Base-by-base conservation (phyloP, 305 asterid genomes). In the Fraxinus velutina region DNA sequence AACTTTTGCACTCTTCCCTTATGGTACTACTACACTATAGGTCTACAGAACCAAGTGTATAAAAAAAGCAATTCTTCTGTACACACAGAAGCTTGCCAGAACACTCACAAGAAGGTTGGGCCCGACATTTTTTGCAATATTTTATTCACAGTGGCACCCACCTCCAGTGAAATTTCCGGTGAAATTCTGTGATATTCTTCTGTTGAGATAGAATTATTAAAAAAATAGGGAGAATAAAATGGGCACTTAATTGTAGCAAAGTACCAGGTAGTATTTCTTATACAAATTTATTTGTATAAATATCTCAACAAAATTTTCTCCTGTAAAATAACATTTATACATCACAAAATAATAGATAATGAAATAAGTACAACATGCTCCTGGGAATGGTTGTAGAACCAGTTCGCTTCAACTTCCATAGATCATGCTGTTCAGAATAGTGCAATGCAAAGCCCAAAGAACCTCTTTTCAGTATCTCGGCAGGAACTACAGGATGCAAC, bases 281-380 rank as follows among this genome's bases (percentile, higher is more conserved):
- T 32, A 66, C 33, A 75, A 75, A 81, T 79, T 87, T 83, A 81
- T 79, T 15, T 4, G 85, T 42, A 76, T 52, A 47, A 71, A 80
- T 66, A 55, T 39, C 78, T 82, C 39, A 86, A 66, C 92, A 89
- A 89, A 92, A 88, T 78, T 90, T 87, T 68, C 79, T 80, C 83
- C 85, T 77, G 84, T 70, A 74, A 84, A 84, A 84, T 75, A 73
- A 83, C 87, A 89, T 86, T 89, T 92, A 83, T 88, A 92, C 94
- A 88, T 86, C 80, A 85, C 82, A 60, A 76, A 85, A 73, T 76
- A 84, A 82, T 60, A 21, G 72, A 83, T 22, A 82, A 83, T 77
- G 0, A 29, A 85, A 77, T 75, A 86, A 80, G 89, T 88, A 92
- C 92, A 92, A 89, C 90, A 89, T 81, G 83, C 88, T 84, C 88